Evolutionary conservation across 2,329 filamentous ascomycete genomes (phyloP).

Genomic region (Arthrobotrys entomopaga): DNA sequence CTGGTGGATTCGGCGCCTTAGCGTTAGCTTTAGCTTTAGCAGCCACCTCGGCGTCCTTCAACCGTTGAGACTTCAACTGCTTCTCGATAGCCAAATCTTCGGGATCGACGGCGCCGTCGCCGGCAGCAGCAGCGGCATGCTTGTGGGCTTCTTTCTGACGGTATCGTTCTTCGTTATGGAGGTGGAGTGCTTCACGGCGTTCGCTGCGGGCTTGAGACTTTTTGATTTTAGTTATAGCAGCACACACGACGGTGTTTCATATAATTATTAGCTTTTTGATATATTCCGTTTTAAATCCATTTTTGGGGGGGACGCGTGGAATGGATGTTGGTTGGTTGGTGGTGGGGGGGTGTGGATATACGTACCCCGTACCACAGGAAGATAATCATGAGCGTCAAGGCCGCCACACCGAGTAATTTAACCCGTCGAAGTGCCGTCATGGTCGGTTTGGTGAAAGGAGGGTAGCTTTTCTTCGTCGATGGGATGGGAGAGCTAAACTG

Average conservation of each 20-base stretch:
- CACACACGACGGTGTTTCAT: slow-evolving; percentile 23
- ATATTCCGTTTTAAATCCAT: too few relatives aligned
- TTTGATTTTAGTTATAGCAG: too few relatives aligned
- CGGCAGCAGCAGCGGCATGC: slow-evolving; percentile 59
- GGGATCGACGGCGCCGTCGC: slow-evolving; percentile 64
- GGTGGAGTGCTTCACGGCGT: slow-evolving; percentile 67
- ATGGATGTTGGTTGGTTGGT: too few relatives aligned
- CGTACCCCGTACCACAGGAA: slow-evolving; percentile 74
- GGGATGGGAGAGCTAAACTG: background rate
- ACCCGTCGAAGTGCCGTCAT: slow-evolving; percentile 79
- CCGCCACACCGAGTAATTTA: slow-evolving; percentile 73
- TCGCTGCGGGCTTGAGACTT: slow-evolving; percentile 63
- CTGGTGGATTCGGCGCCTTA: slow-evolving; percentile 67
- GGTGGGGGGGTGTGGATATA: too few relatives aligned
- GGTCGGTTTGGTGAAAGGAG: slow-evolving; percentile 10
- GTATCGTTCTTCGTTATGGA: slow-evolving; percentile 68
- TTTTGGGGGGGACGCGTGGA: too few relatives aligned
- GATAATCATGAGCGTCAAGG: slow-evolving; percentile 73
- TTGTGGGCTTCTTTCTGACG: slow-evolving; percentile 64
- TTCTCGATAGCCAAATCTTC: slow-evolving; percentile 68
- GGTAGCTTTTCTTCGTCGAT: too few relatives aligned
- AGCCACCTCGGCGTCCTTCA: slow-evolving; percentile 75
- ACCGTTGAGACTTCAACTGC: slow-evolving; percentile 69
- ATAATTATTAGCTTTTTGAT: slow-evolving; percentile 30
- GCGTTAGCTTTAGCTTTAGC: slow-evolving; percentile 76